Base-by-base conservation (phyloP, 108 stramenopile genomes). In the Cyclotella atomus region DNA sequence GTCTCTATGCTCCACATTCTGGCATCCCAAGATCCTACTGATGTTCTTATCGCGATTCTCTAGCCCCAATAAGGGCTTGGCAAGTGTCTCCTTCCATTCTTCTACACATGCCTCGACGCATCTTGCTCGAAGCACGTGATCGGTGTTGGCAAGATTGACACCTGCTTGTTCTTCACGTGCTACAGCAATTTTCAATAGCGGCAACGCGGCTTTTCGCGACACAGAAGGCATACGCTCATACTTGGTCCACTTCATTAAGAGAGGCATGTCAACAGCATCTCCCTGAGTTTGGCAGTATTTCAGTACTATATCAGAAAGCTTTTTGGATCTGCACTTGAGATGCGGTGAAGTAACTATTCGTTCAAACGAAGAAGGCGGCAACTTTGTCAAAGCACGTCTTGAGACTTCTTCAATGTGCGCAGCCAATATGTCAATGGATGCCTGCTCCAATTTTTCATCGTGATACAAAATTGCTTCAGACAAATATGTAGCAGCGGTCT, bases 41-140 rank as follows among this genome's bases (percentile, higher is more conserved):
- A 81, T 74, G 33, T 81, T 81, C 46, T 81, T 74, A 21, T 81
- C 80, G 25, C 68, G 73, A 36, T 72, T 69, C 60, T 81, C 80
- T 34, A 73, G 57, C 27, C 72, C 80, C 38, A 81, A 45, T 38
- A 81, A 38, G 8, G 80, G 80, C 55, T 81, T 81, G 36, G 80
- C 80, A 24, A 81, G 73, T 38, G 80, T 81, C 36, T 81, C 80
- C 49, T 81, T 81, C 80, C 80, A 81, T 59, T 81, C 80, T 49
- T 81, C 80, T 25, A 81, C 80, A 36, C 80, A 81, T 3, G 80
- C 68, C 28, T 81, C 80, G n/a, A 81, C 67, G 38, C 80, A 81
- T 45, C 80, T 41, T 0, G 80, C 59, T 17, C 80, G 80, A 14
- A 81, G 61, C 0, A 81, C 80, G 43, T 81, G 73, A 34, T 73